Evolutionary conservation across 2,329 filamentous ascomycete species (phyloP), one percentile per base, ranked within the genome.

Genomic region (Phyllosticta citriasiana): DNA sequence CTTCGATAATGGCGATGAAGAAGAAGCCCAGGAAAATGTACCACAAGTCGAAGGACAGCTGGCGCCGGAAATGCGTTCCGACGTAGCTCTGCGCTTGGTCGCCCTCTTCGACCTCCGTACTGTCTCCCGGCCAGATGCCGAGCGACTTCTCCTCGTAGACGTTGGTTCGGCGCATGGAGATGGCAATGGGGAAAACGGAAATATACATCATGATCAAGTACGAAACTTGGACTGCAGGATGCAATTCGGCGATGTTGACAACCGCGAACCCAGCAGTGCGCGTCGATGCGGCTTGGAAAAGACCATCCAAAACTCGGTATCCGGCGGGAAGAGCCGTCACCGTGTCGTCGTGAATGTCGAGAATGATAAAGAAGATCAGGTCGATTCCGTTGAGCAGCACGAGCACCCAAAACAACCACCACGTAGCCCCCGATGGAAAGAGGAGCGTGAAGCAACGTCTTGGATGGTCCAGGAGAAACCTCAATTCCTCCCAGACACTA

Each of bases 151-250:
- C 93, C 74, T 97, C 93, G 77, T 97, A 97, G 2, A 97, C 93
- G 71, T 97, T 97, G 62, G 93, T 97, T 65, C 89, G 82, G 59
- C 93, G 91, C 68, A 97, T 88, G 6, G 89, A 94, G 68, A 97
- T 97, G 71, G 94, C 93, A 67, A 97, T 96, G 4, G 93, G 93
- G 67, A 96, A 96, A 63, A 97, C 89, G 62, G 92, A 96, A 64
- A 97, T 96, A 74, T 97, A 97, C 94, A 97, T 97, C 94, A 97
- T 97, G 74, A 97, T 87, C 74, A 97, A 79, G 76, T 97, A 97
- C 25, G 91, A 90, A 14, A 95, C 91, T 69, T 96, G 92, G 62
- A 97, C 90, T 2, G 89, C 94, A 1, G 94, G 92, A 66, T 97
- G 92, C 1, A 99, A 79, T 0, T 82, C 77, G 1, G 88, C 79